Conservation (phyloP, 257 asterid genomes). For the Anisodus acutangulus region DNA sequence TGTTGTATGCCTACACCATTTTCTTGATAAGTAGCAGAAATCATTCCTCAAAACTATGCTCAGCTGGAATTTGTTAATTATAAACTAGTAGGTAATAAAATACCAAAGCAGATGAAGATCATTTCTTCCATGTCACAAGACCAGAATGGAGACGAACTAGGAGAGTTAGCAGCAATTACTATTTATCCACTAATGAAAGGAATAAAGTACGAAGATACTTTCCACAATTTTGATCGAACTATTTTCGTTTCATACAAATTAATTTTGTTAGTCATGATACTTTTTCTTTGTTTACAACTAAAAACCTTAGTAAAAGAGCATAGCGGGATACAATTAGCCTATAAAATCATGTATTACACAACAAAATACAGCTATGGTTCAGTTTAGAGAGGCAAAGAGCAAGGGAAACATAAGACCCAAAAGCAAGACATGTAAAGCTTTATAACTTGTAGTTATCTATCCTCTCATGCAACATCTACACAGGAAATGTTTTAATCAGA, state of each 20-base stretch:
- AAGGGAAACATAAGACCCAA: background rate
- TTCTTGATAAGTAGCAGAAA: background rate
- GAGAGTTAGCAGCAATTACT: background rate
- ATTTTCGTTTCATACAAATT: background rate
- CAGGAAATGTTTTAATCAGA: background rate
- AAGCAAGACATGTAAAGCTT: background rate
- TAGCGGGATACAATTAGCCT: background rate
- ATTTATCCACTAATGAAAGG: background rate
- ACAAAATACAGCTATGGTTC: background rate
- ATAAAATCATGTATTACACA: slow-evolving; percentile 1
- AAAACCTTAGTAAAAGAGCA: background rate
- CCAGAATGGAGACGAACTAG: background rate
- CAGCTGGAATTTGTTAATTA: background rate
- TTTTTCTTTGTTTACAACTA: background rate
- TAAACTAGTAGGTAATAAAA: background rate
- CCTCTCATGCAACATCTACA: background rate
- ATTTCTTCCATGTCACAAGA: background rate
- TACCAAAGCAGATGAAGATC: slow-evolving; percentile 11
- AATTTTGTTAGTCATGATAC: background rate
- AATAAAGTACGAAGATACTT: background rate
- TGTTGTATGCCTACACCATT: background rate
- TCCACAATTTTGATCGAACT: background rate
- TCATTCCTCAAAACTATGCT: background rate
- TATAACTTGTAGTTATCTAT: background rate
- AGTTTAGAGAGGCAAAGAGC: background rate